Base-by-base conservation (phyloP, 2,329 filamentous ascomycete species). In the Domatiomyces catenatus region DNA sequence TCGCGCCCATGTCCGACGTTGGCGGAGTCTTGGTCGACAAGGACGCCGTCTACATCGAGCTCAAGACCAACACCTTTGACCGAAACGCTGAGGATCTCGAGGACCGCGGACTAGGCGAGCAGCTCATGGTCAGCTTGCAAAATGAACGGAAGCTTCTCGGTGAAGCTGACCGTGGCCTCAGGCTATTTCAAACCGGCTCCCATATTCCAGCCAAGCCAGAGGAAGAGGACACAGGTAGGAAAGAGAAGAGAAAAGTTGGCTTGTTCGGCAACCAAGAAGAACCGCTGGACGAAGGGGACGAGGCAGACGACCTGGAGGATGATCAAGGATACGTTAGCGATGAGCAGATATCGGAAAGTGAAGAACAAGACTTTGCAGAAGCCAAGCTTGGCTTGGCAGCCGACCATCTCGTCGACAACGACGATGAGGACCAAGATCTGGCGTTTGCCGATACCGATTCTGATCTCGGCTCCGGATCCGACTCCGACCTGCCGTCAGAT, bases 1-100 rank as follows among this genome's bases (percentile, higher is more conserved):
- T 95, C 67, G 93, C 92, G 2, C 93, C 92, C 32, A 96, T 98
- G 90, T 94, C 89, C 22, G 92, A 98, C 67, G 88, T 94, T 32
- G 93, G 89, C 57, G 92, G 92, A 61, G 79, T 98, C 10, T 81
- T 96, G 63, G 47, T 50, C 48, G 92, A 98, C 59, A 94, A 94
- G 54, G 92, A 98, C 67, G 89, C 90, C 6, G 89, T 98, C 39
- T 98, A 94, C 71, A 95, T 84, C 55, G 79, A 84, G 61, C 69
- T 84, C 44, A 83, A 81, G 63, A 79, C 77, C 12, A 72, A 75
- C 24, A 93, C 79, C 3, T 95, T 98, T 57, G 71, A 80, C 54
- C 67, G 68, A 8, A 80, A 86, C 8, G 76, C 69, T 1, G 76
- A 75, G 3, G 72, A 73, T 12, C 70, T 79, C 8, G 76, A 76